Percentiles rank a stretch among this genome's conserved stretches.
These are phyloP conservation scores for Cantharellus anzutake DNA, from an alignment of 768 basidiomycete genomes.

Conservation along the genomic window DNA sequence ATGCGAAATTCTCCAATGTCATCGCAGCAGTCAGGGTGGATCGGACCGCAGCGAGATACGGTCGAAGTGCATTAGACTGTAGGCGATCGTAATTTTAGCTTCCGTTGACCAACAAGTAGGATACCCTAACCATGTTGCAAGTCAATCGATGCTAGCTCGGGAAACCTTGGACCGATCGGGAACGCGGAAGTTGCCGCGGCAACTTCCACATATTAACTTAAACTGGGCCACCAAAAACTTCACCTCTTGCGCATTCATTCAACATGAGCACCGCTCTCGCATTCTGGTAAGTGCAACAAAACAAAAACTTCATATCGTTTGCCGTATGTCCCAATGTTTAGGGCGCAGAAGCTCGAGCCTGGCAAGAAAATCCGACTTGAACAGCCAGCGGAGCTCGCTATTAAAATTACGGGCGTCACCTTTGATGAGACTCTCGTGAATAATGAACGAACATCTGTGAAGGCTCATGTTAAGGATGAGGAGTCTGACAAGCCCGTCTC, in stretches of 20 bases:
- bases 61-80: constrained; percentile 87
- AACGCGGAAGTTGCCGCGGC: no score
- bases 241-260: no score
- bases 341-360: constrained; percentile 2
- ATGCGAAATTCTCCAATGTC: constrained; percentile 94
- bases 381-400: constrained; percentile 16
- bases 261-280: no score
- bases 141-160: no score
- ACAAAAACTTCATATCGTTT: neutral
- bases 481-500: constrained; percentile 11
- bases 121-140: no score
- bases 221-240: no score
- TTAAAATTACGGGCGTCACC: constrained; percentile 21
- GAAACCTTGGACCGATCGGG: no score
- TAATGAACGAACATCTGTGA: constrained; percentile 11
- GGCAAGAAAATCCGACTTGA: constrained; percentile 15
- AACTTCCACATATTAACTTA: no score
- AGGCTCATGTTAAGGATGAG: constrained; percentile 12
- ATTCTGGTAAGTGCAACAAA: no score
- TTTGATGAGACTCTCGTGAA: constrained; percentile 20
- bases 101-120: no score
- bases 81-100: no score
- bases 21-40: constrained; percentile 95
- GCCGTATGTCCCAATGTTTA: neutral
- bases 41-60: constrained; percentile 89